Conservation (phyloP, 441 rosid genomes). For the Populus hybrid region DNA sequence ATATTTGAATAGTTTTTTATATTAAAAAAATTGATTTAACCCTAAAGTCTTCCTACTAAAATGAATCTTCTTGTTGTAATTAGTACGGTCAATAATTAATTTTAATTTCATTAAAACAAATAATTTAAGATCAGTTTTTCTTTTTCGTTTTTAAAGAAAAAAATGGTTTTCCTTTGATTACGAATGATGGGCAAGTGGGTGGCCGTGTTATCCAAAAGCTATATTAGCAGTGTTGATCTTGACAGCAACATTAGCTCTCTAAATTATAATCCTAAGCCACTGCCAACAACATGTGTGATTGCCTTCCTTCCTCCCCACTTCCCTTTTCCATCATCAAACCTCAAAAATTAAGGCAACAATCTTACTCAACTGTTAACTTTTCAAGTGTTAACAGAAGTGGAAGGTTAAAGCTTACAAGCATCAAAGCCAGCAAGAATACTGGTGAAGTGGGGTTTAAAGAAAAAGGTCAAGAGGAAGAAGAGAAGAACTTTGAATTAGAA, state of each 20-base stretch:
- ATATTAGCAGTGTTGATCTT: neutral
- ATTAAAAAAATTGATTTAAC: no score
- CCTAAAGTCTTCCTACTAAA: no score
- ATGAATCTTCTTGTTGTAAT: no score
- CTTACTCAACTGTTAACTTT: neutral
- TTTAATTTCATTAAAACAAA: no score
- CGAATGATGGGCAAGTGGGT: neutral
- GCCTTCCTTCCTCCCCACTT: conserved; percentile 30
- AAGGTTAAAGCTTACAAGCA: conserved; percentile 11
- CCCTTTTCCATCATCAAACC: conserved; percentile 24
- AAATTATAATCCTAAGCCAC: neutral
- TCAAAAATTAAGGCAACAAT: conserved; percentile 6
- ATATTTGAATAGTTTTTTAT: no score
- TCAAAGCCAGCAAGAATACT: conserved; percentile 15
- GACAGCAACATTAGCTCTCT: neutral
- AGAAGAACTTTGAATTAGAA: conserved; percentile 23
- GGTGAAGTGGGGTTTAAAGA: conserved; percentile 40
- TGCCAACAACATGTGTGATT: conserved; percentile 34
- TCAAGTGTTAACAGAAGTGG: conserved; percentile 7
- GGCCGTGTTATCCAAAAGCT: neutral
- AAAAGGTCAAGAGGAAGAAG: conserved; percentile 7
- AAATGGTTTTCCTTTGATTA: neutral
- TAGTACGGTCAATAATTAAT: no score
- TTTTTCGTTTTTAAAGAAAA: no score
- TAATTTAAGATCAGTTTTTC: no score